These are phyloP conservation scores for Adansonia madagascariensis DNA, from an alignment of 441 rosid genomes.

Conservation along the genomic window DNA sequence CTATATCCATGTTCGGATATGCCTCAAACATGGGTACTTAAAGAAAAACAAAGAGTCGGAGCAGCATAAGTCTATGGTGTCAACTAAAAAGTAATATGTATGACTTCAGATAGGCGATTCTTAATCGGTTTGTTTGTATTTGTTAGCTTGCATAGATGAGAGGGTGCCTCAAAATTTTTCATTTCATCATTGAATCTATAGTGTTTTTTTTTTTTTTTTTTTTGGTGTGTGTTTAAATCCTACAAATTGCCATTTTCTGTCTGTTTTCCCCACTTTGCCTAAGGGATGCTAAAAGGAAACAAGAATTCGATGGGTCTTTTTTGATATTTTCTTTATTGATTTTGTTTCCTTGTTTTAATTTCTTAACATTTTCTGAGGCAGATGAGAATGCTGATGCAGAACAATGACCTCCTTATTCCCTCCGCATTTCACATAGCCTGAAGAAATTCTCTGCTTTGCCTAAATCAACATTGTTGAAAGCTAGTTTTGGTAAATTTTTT, in stretches of 20 bases:
- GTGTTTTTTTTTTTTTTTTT: neutral
- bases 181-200: neutral
- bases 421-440: neutral
- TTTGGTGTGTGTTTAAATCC: neutral
- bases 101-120: neutral
- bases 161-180: neutral
- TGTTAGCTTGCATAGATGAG: neutral
- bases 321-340: neutral
- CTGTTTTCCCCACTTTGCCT: neutral
- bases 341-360: neutral
- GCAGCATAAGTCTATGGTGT: neutral
- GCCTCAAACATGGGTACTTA: too few species aligned
- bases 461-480: slow-evolving; percentile 13
- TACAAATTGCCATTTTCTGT: neutral
- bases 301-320: neutral
- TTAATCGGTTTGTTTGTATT: neutral
- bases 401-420: slow-evolving; percentile 24
- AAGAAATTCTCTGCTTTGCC: slow-evolving; percentile 11
- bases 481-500: slow-evolving; percentile 12
- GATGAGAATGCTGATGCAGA: slow-evolving; percentile 33
- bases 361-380: slow-evolving; percentile 33
- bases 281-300: neutral
- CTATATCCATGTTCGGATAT: too few species aligned
- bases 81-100: neutral
- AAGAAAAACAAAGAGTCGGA: too few species aligned